Percentiles rank a stretch among this genome's conserved stretches.
Evolutionary conservation across 345 rosid species (phyloP).

Genomic region (Linum usitatissimum): DNA sequence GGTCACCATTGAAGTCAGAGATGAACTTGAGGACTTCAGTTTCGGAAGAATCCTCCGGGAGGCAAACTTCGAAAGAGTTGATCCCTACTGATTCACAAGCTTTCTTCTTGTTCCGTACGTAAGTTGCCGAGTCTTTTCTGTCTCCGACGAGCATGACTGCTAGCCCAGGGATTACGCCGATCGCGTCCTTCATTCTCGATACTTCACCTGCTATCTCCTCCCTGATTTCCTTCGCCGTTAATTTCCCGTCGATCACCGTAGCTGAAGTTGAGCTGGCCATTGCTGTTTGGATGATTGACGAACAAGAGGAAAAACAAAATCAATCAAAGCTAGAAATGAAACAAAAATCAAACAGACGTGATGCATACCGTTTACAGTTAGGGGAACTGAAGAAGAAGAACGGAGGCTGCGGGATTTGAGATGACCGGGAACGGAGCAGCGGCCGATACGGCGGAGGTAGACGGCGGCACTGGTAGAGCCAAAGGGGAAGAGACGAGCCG

Average conservation of each 20-base stretch:
- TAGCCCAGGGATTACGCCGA: slow-evolving; percentile 17
- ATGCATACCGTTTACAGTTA: too few species aligned
- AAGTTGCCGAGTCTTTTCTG: slow-evolving; percentile 21
- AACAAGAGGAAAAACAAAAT: too few species aligned
- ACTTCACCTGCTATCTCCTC: slow-evolving; percentile 14
- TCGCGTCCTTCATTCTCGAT: slow-evolving; percentile 15
- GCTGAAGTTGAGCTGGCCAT: neutral
- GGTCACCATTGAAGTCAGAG: slow-evolving; percentile 17
- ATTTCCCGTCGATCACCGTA: slow-evolving; percentile 19
- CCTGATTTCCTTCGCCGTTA: slow-evolving; percentile 16
- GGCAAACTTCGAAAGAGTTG: slow-evolving; percentile 4
- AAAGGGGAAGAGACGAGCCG: too few species aligned
- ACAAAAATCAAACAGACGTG: too few species aligned
- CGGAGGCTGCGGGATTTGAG: too few species aligned
- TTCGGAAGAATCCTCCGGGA: slow-evolving; percentile 20
- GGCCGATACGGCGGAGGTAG: too few species aligned
- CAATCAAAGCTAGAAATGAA: too few species aligned
- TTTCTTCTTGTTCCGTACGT: slow-evolving; percentile 17
- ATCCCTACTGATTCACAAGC: slow-evolving; percentile 27
- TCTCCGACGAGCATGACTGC: slow-evolving; percentile 21
- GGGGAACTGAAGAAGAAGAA: too few species aligned
- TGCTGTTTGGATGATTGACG: too few species aligned
- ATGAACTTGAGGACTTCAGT: slow-evolving; percentile 14
- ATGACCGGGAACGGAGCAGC: too few species aligned
- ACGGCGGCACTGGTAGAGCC: too few species aligned